These are phyloP conservation scores for Globisporangium splendens DNA, from an alignment of 352 stramenopile genomes.

Conservation along the genomic window DNA sequence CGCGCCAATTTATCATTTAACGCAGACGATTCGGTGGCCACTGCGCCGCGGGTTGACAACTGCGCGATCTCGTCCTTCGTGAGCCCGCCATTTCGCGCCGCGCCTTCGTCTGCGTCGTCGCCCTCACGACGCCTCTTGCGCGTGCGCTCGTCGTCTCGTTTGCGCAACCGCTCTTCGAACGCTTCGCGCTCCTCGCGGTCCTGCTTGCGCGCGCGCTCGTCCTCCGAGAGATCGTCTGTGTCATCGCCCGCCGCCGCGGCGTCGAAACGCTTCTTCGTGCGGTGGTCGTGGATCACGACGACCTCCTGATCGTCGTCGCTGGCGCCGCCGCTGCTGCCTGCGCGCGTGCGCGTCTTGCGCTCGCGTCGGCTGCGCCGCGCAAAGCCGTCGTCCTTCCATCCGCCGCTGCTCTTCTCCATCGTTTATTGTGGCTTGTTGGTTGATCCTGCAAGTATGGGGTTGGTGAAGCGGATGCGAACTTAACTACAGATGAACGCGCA, in stretches of 20 bases:
- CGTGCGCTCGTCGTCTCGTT: constrained; percentile 74
- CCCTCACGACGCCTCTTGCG: constrained; percentile 45
- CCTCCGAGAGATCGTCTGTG: constrained; percentile 13
- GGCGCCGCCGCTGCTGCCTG: not conserved
- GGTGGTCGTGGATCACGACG: constrained; percentile 40
- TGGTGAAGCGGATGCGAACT: not conserved
- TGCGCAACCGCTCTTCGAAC: constrained; percentile 74
- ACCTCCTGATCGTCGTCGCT: constrained; percentile 11
- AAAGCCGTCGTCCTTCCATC: constrained; percentile 13
- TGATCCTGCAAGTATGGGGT: not conserved
- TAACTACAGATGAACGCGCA: not conserved
- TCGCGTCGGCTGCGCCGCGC: constrained; percentile 10
- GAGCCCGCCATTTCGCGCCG: constrained; percentile 25
- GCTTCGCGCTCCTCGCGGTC: constrained; percentile 76
- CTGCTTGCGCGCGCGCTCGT: constrained; percentile 47
- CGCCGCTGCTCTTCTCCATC: constrained; percentile 10
- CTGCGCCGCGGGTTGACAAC: constrained; percentile 71
- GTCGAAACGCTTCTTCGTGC: constrained; percentile 35
- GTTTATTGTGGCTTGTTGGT: not conserved
- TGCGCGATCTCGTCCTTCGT: constrained; percentile 79
- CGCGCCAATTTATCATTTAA: constrained; percentile 58
- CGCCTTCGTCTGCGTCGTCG: constrained; percentile 17
- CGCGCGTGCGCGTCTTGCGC: not conserved
- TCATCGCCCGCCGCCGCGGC: constrained; percentile 3
- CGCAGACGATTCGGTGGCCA: constrained; percentile 32